These are phyloP conservation scores for Eutypa lata DNA, from an alignment of 2,329 filamentous ascomycete genomes.

Conservation along the genomic window DNA sequence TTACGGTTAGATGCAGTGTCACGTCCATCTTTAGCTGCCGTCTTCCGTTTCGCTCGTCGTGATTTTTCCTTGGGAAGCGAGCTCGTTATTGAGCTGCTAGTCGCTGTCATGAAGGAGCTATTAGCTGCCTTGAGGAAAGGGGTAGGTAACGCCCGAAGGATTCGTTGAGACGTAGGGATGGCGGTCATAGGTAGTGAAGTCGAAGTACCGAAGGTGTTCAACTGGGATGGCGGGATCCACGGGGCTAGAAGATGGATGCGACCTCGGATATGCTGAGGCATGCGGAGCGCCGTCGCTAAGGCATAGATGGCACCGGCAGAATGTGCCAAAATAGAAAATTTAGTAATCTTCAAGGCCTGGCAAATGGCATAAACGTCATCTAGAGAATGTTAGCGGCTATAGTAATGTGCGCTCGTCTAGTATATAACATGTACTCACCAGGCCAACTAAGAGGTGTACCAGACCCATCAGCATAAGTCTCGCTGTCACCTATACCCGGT, in stretches of 20 bases:
- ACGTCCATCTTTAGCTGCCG: constrained; percentile 35
- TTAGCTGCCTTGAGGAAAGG: constrained; percentile 92
- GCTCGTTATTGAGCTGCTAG: constrained; percentile 79
- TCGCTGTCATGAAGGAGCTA: constrained; percentile 90
- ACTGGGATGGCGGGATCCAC: constrained; percentile 95
- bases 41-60: constrained; percentile 59
- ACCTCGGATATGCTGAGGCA: constrained; percentile 93
- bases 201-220: constrained; percentile 73
- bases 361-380: constrained; percentile 92
- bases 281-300: constrained; percentile 87
- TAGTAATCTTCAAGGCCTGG: constrained; percentile 84
- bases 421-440: constrained; percentile 51
- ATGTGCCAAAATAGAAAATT: constrained; percentile 94
- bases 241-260: constrained; percentile 92
- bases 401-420: background rate
- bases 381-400: constrained; percentile 30
- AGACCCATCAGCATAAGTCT: constrained; percentile 75
- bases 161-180: constrained; percentile 86
- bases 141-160: constrained; percentile 84
- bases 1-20: constrained; percentile 31
- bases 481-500: constrained; percentile 90
- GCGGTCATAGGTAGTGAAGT: constrained; percentile 77
- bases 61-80: constrained; percentile 66
- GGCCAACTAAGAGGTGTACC: constrained; percentile 92
- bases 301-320: constrained; percentile 98